Base-by-base conservation (phyloP, 2,329 filamentous ascomycete species). In the Grosmannia clavigera region DNA sequence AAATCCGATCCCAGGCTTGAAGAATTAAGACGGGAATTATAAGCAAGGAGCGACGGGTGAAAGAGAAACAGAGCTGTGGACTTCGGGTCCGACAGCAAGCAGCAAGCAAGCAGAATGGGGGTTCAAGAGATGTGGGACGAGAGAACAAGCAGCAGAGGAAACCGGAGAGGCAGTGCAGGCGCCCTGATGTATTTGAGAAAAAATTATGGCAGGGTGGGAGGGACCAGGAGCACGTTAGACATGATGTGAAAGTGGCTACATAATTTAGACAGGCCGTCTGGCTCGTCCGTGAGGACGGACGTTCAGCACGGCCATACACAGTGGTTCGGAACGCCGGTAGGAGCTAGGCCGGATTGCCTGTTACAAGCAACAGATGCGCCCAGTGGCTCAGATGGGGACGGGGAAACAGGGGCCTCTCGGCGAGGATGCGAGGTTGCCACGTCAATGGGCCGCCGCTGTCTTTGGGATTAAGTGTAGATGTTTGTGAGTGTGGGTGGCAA, bases 271-370 rank as follows among this genome's bases (percentile, higher is more conserved):
- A 40, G 51, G 14, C 27, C 22, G 22, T 16, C 50, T 16, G 22
- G 29, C 50, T 11, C 50, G 50, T 25, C 46, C n/a, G 16, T 14
- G 56, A 48, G 31, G 31, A 27, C 5, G 11, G 31, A 52, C 33
- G 10, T 40, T 69, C 71, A 75, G 72, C 71, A 76, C 70, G 73
- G 72, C 70, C 72, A 73, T 68, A 43, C 33, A 35, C 6, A 35
- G 33, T 35, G 33, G 73, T 69, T 74, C 75, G 75, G 75, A 75
- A 76, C 75, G 68, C 72, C 76, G 75, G 76, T 78, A 78, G 74
- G 75, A 74, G 71, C 71, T 72, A 74, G 75, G 74, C 76, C 75
- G 75, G 75, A 70, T 72, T 74, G 71, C 71, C 72, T 77, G 75
- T 76, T 73, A 77, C 75, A 76, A 68, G 67, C 67, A 67, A 68